These are phyloP conservation scores for Candolleomyces efflorescens DNA, from an alignment of 768 basidiomycete species.

Conservation along the genomic window DNA sequence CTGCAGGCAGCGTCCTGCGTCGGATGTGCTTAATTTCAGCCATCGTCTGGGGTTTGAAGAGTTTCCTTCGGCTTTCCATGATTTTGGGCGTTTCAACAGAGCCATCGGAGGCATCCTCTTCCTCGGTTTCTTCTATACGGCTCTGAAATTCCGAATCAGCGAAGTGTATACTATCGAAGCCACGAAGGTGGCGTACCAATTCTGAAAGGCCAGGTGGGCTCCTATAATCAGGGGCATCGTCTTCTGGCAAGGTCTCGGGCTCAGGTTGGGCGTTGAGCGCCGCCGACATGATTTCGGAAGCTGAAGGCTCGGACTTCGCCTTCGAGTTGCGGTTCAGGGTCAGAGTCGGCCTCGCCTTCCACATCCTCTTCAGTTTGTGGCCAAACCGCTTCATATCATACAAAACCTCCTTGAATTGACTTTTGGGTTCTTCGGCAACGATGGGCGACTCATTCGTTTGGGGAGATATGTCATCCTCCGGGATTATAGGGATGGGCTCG, in stretches of 20 bases:
- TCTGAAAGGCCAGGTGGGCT: neutral
- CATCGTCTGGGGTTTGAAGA: neutral
- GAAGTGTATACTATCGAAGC: neutral
- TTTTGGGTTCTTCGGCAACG: neutral
- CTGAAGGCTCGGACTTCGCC: neutral
- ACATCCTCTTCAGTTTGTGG: slow-evolving; percentile 4
- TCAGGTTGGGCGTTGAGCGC: no score
- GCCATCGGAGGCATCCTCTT: neutral
- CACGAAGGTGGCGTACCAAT: neutral
- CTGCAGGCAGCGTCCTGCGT: neutral
- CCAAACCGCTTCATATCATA: slow-evolving; percentile 6
- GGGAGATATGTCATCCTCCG: neutral
- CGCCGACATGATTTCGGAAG: neutral
- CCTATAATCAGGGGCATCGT: neutral
- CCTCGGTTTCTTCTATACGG: neutral
- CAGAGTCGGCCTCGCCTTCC: neutral
- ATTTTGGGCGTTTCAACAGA: neutral
- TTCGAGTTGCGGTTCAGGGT: neutral
- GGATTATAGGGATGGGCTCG: neutral
- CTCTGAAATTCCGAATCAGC: neutral
- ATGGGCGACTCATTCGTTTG: neutral
- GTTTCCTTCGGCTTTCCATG: neutral
- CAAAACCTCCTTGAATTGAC: slow-evolving; percentile 5
- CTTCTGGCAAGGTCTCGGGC: no score
- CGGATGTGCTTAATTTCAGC: slow-evolving; percentile 2